A percentile compares a stretch with the other conserved stretches of the same genome.
phyloP scores from a whole-genome alignment of 2,329 filamentous ascomycete species.

The Fusarium sp. region DNA sequence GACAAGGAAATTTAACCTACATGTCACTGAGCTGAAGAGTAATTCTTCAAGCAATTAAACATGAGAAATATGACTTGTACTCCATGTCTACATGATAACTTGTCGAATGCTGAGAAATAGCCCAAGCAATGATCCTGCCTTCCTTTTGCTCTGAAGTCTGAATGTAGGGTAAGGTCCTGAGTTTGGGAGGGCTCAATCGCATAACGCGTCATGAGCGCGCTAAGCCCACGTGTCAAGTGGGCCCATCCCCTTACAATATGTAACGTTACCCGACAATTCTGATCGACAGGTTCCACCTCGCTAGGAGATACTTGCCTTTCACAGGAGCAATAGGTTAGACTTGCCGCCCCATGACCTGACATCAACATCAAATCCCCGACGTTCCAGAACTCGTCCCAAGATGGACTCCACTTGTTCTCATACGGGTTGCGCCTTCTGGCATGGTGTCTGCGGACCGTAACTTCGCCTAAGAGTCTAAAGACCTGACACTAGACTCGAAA shows the following conservation, averaged over 20 bases:
- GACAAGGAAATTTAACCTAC: no score
- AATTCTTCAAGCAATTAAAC: accelerated
- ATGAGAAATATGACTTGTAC: accelerated
- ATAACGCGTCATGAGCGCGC: background rate
- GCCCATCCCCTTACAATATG: background rate
- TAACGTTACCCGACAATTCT: background rate
- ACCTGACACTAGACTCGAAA: background rate
- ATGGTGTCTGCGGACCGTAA: background rate
- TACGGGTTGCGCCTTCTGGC: background rate
- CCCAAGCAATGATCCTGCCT: accelerated
- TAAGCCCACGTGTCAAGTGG: background rate
- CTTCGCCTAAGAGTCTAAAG: background rate
- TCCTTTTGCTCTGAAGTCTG: no score
- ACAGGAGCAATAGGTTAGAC: background rate
- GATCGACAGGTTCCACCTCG: background rate
- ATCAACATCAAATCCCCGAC: background rate
- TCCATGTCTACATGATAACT: accelerated
- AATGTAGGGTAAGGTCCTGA: background rate
- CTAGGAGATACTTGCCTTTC: background rate
- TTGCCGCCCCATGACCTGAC: background rate
- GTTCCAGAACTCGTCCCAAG: background rate
- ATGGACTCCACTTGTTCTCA: background rate
- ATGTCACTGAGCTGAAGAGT: background rate
- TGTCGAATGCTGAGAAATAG: background rate
- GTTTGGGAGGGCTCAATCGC: no score